A percentile compares a stretch with the other conserved stretches of the same genome.
Conservation (phyloP, 805 yeast species). For the Ogataea siamensis region DNA sequence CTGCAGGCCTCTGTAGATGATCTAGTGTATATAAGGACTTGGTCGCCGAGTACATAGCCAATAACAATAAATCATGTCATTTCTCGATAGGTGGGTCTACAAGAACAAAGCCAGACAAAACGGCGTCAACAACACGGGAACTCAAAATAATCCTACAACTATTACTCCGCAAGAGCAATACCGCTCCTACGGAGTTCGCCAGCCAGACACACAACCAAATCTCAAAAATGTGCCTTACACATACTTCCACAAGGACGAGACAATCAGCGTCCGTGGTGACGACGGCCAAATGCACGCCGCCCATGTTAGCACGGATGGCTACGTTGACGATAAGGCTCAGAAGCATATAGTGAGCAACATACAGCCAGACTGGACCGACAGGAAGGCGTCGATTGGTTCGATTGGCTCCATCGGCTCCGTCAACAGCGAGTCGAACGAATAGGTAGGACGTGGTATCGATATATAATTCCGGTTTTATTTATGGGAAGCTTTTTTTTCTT, state of each 20-base stretch:
- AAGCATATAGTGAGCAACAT: not conserved
- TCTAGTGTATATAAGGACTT: conserved; percentile 5
- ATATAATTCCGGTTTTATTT: too few species aligned
- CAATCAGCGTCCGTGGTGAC: conserved; percentile 4
- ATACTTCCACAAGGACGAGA: conserved; percentile 17
- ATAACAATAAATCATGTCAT: conserved; percentile 26
- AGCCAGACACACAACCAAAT: conserved; percentile 28
- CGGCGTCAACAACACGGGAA: conserved; percentile 29
- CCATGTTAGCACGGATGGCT: conserved; percentile 1
- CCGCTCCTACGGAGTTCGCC: conserved; percentile 9
- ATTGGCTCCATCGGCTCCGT: conserved; percentile 3
- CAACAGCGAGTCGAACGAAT: conserved; percentile 5
- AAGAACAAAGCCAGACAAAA: conserved; percentile 20
- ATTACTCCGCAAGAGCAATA: conserved; percentile 14
- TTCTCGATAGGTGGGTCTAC: conserved; percentile 37
- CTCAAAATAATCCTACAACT: conserved; percentile 19
- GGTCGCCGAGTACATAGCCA: not conserved
- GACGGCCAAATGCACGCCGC: conserved; percentile 3
- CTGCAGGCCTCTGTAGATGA: conserved; percentile 4
- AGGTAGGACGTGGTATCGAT: too few species aligned
- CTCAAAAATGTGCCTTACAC: conserved; percentile 32
- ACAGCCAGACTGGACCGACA: not conserved
- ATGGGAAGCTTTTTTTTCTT: too few species aligned
- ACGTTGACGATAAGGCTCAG: conserved; percentile 4
- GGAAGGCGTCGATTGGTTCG: conserved; percentile 17